A percentile compares a stretch with the other conserved stretches of the same genome.
phyloP scores from a whole-genome alignment of 768 basidiomycete species.

The Boletus vinaceobasis region DNA sequence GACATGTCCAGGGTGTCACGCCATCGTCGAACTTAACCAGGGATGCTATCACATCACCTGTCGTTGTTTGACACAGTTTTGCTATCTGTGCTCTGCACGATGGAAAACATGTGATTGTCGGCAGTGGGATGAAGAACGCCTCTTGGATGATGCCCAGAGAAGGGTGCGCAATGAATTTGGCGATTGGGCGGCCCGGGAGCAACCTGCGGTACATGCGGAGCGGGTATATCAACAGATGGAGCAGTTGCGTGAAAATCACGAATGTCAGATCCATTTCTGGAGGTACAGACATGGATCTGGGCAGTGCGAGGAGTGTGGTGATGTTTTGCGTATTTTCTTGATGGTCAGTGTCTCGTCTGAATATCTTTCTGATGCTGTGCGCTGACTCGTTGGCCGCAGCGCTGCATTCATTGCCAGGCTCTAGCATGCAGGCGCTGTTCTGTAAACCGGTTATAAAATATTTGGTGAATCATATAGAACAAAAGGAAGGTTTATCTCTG shows the following conservation, averaged over 20 bases:
- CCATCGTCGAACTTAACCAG: slow-evolving; percentile 51
- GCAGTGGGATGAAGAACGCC: slow-evolving; percentile 59
- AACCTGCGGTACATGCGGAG: slow-evolving; percentile 17
- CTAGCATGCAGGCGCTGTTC: slow-evolving; percentile 28
- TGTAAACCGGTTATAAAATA: slow-evolving; percentile 22
- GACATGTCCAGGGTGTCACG: slow-evolving; percentile 57
- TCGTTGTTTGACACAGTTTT: slow-evolving; percentile 48
- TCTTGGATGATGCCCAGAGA: slow-evolving; percentile 28
- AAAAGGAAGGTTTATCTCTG: background rate
- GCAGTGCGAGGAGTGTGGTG: slow-evolving; percentile 45
- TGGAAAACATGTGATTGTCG: slow-evolving; percentile 64
- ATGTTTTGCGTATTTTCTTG: slow-evolving; percentile 39
- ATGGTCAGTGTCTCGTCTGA: slow-evolving; percentile 36
- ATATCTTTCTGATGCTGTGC: background rate
- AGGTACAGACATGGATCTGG: slow-evolving; percentile 41
- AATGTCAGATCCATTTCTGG: slow-evolving; percentile 50
- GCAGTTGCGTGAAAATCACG: slow-evolving; percentile 47
- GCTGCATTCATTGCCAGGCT: slow-evolving; percentile 23
- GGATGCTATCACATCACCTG: slow-evolving; percentile 71
- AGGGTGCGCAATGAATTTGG: slow-evolving; percentile 26
- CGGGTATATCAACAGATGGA: slow-evolving; percentile 26
- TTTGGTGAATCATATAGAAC: background rate
- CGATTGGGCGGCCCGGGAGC: slow-evolving; percentile 1
- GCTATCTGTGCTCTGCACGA: slow-evolving; percentile 56
- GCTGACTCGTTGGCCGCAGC: slow-evolving; percentile 12